Percentiles rank a stretch among this genome's conserved stretches.
Evolutionary conservation across 345 rosid genomes (phyloP).

Genomic region (Mangifera indica): DNA sequence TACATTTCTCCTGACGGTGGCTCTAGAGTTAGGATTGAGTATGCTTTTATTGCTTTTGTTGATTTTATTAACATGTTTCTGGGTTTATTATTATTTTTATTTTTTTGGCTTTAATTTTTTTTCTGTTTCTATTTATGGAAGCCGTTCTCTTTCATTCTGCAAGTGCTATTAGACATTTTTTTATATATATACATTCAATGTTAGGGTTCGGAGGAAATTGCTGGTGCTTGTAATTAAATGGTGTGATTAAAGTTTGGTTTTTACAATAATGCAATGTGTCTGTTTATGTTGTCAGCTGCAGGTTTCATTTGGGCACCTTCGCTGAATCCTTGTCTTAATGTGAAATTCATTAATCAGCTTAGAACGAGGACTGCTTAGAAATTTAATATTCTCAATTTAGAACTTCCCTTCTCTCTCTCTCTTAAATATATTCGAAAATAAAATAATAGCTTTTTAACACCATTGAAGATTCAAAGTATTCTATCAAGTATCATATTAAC

Average conservation of each 20-base stretch:
- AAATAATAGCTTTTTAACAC: not conserved
- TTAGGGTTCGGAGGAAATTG: constrained; percentile 14
- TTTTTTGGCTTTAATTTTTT: not conserved
- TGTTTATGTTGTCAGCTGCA: not conserved
- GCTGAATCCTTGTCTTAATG: not conserved
- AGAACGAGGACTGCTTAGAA: not conserved
- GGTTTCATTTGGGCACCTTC: not conserved
- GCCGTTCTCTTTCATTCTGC: no score
- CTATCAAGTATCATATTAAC: not conserved
- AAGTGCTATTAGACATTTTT: not conserved
- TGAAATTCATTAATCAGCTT: not conserved
- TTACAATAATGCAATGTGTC: not conserved
- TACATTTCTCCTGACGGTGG: constrained; percentile 51
- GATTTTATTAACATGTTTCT: not conserved
- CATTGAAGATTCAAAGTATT: not conserved
- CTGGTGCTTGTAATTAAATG: constrained; percentile 4
- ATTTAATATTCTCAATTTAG: not conserved
- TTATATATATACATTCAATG: not conserved
- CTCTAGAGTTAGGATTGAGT: constrained; percentile 66
- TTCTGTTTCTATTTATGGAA: not conserved
- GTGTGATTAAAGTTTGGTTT: not conserved
- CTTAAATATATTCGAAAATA: not conserved
- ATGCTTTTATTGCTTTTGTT: constrained; percentile 21
- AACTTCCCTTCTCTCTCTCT: not conserved
- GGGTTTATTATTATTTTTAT: not conserved